Base-by-base conservation (phyloP, 2,329 filamentous ascomycete genomes). In the Trichoderma sp. region DNA sequence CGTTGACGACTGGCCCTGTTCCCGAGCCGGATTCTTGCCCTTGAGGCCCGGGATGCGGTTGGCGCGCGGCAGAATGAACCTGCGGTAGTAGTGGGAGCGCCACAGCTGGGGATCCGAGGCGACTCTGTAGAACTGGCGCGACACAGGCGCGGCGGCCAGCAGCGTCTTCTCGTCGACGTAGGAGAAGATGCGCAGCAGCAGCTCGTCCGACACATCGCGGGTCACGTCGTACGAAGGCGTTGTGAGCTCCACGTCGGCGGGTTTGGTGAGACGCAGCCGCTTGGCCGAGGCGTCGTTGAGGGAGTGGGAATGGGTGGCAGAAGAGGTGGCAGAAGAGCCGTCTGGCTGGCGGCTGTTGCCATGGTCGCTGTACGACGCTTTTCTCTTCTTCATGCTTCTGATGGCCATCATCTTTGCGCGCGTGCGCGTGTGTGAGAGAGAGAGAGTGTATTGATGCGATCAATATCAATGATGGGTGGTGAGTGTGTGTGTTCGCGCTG, bases 51-150 rank as follows among this genome's bases (percentile, higher is more conserved):
- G 92, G 71, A 95, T 90, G 72, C 92, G 89, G 75, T 92, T 87
- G 43, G 92, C 92, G 77, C 94, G 89, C 51, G 94, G 94, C 43
- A 93, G 87, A 34, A 98, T 93, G 81, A 97, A 98, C 74, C 92
- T 91, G 30, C 90, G 87, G 82, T 97, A 97, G 82, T 97, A 99
- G 64, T 94, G 89, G 15, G 88, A 87, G 80, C 95, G 96, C 96
- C 96, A 99, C 71, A 98, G 84, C 79, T 98, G 94, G 0, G 92
- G 92, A 80, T 98, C 96, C 70, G 88, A 86, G 8, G 93, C 88
- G 21, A 98, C 86, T 51, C 85, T 86, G 76, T 90, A 86, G 78
- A 97, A 92, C 72, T 92, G 93, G 69, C 84, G 89, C 2, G 94
- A 98, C n/a, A 95, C 86, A 70, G 90, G 84, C 6, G 86, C 83